These are phyloP conservation scores for Oryza meyeriana DNA, from an alignment of 176 grass and related monocot genomes.

Conservation along the genomic window DNA sequence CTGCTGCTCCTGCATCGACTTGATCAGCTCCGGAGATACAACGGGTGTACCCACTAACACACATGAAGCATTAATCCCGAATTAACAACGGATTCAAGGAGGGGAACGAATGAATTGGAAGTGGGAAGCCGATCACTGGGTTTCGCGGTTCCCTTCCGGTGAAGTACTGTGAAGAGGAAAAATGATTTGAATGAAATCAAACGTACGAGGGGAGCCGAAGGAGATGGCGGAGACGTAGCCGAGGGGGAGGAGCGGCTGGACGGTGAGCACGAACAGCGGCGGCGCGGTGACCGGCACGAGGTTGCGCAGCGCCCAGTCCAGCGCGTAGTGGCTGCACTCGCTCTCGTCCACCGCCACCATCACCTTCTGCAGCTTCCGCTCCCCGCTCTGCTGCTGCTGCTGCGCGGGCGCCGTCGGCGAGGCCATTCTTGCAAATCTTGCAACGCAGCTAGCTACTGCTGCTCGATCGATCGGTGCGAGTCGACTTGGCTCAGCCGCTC, in stretches of 20 bases:
- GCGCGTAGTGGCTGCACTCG: constrained; percentile 51
- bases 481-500: no score
- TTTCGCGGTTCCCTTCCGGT: no score
- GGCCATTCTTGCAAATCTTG: background rate
- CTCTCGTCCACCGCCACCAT: constrained; percentile 66
- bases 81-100: background rate
- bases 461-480: background rate
- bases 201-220: constrained; percentile 34
- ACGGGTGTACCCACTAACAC: constrained; percentile 22
- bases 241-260: constrained; percentile 32
- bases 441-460: background rate
- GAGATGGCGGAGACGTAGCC: constrained; percentile 42
- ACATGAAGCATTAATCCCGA: background rate
- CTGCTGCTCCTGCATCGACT: constrained; percentile 55
- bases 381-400: background rate
- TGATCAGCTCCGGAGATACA: constrained; percentile 55
- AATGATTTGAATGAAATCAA: background rate
- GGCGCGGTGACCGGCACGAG: constrained; percentile 30
- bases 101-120: background rate
- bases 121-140: background rate
- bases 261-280: constrained; percentile 47
- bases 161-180: background rate
- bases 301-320: constrained; percentile 51
- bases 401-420: background rate
- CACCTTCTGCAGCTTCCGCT: constrained; percentile 32